Evolutionary conservation across 169 alveolate genomes (phyloP).

Genomic region (Plasmodium falciparum): DNA sequence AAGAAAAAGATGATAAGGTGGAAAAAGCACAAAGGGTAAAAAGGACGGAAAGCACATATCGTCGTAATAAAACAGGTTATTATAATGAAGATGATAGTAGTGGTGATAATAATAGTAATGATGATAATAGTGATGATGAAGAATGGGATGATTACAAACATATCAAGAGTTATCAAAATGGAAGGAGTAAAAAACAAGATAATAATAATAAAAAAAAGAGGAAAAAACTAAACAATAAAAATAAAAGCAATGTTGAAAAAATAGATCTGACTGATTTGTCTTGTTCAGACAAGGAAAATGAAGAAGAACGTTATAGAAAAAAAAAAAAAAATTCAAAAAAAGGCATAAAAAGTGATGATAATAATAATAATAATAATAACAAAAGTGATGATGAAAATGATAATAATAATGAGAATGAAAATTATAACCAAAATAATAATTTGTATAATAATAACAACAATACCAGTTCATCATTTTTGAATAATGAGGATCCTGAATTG

Average conservation of each 20-base stretch:
- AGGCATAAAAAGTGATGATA: background rate
- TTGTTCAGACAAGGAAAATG: no score
- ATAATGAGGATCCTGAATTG: no score
- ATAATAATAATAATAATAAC: background rate
- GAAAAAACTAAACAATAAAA: background rate
- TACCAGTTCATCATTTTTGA: no score
- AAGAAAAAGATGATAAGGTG: background rate
- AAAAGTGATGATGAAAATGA: background rate
- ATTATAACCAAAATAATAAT: background rate
- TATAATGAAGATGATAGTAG: conserved; percentile 1
- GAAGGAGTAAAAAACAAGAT: background rate
- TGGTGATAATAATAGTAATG: background rate
- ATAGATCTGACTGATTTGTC: no score
- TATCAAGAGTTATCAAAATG: no score
- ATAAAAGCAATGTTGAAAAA: background rate
- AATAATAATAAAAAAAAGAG: background rate
- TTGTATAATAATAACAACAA: background rate
- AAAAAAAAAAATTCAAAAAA: background rate
- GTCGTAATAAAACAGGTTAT: background rate
- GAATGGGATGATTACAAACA: no score
- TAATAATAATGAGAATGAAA: conserved; percentile 1
- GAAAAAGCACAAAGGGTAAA: background rate
- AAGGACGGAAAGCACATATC: background rate
- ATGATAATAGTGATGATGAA: no score
- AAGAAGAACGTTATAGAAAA: no score